Conservation (phyloP, 495 filamentous ascomycete genomes). For the Neurospora terricola region DNA sequence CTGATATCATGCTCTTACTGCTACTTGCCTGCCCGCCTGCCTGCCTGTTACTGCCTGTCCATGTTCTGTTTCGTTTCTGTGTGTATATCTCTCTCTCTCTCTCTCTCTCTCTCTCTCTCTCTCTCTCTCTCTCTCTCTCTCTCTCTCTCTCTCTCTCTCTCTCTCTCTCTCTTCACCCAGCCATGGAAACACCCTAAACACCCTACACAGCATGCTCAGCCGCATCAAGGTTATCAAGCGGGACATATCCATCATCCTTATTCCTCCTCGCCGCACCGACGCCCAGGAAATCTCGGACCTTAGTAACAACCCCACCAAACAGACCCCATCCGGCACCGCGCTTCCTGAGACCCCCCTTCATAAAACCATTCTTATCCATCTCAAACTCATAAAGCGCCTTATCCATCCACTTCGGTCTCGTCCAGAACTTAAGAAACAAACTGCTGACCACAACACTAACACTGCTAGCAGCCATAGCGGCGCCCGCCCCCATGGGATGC, state of each 20-base stretch:
- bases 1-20: not conserved
- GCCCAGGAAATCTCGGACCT: constrained; percentile 27
- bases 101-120: not conserved
- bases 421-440: constrained; percentile 80
- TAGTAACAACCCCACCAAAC: constrained; percentile 28
- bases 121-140: not conserved
- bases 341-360: constrained; percentile 26
- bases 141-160: not conserved
- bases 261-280: constrained; percentile 25
- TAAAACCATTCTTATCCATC: not conserved
- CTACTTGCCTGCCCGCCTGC: not conserved
- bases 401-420: constrained; percentile 80
- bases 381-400: constrained; percentile 42
- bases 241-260: constrained; percentile 49
- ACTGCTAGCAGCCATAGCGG: constrained; percentile 85
- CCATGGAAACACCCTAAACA: not conserved
- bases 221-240: constrained; percentile 39
- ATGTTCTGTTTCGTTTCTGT: not conserved
- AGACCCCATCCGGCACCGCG: constrained; percentile 38
- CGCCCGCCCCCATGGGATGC: constrained; percentile 90
- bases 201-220: constrained; percentile 7
- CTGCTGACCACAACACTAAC: constrained; percentile 83
- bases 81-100: not conserved
- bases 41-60: not conserved
- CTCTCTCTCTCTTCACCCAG: not conserved